Percentiles rank a stretch among this genome's conserved stretches.
Evolutionary conservation across 495 filamentous ascomycete species (phyloP).

Genomic region (Patellaria atrata): DNA sequence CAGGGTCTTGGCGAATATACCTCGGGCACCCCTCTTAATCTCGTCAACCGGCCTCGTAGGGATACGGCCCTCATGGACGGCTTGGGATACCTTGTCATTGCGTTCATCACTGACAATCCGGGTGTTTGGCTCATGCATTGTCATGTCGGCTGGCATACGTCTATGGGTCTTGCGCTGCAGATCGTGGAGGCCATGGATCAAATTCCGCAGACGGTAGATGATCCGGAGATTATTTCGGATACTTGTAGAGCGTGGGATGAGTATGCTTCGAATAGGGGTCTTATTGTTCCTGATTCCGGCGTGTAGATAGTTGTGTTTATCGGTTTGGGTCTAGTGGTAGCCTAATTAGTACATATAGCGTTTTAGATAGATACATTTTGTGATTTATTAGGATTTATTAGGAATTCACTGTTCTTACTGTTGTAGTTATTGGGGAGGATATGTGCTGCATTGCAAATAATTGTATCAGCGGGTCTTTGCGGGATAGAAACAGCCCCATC

Average conservation of each 20-base stretch:
- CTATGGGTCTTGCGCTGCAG: constrained; percentile 28
- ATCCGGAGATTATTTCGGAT: constrained; percentile 1
- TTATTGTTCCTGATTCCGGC: constrained; percentile 14
- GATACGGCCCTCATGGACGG: constrained; percentile 22
- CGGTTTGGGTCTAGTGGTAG: too few relatives aligned
- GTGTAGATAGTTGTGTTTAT: too few relatives aligned
- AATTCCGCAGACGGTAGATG: constrained; percentile 11
- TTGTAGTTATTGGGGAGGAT: too few relatives aligned
- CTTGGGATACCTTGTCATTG: constrained; percentile 22
- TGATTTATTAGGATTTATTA: too few relatives aligned
- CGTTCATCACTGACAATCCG: constrained; percentile 24
- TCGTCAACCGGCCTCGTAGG: constrained; percentile 21
- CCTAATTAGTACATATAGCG: too few relatives aligned
- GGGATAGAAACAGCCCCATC: too few relatives aligned
- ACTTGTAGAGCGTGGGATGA: constrained; percentile 8
- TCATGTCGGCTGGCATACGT: constrained; percentile 23
- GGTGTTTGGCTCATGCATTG: constrained; percentile 28
- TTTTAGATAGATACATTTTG: too few relatives aligned
- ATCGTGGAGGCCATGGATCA: constrained; percentile 21
- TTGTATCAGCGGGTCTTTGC: too few relatives aligned
- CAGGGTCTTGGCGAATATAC: constrained; percentile 14
- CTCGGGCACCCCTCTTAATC: constrained; percentile 15
- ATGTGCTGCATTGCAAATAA: too few relatives aligned
- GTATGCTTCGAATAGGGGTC: constrained; percentile 1
- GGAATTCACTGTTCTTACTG: too few relatives aligned